phyloP scores from a whole-genome alignment of 192 early-diverging fungal species.

The Backusella psychrophila region DNA sequence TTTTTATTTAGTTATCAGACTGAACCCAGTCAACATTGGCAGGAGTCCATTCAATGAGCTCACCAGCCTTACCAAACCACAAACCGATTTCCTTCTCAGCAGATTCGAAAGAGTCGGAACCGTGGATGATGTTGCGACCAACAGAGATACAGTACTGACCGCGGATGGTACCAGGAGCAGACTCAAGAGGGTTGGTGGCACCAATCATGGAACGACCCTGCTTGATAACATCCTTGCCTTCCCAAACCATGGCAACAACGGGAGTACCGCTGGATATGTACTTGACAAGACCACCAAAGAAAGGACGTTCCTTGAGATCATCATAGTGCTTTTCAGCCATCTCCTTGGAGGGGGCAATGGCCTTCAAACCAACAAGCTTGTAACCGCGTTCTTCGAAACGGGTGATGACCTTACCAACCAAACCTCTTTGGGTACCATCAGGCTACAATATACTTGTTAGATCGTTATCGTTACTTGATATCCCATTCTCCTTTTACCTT shows the following conservation, averaged over 20 bases:
- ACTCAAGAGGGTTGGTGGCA: conserved; percentile 87
- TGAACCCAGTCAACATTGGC: conserved; percentile 69
- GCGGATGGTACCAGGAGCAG: conserved; percentile 88
- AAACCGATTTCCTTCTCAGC: conserved; percentile 78
- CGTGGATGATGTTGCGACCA: conserved; percentile 86
- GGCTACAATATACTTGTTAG: conserved; percentile 41
- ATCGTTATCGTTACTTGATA: background rate
- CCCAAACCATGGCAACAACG: conserved; percentile 84
- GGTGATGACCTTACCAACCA: conserved; percentile 82
- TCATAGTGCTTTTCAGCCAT: conserved; percentile 87
- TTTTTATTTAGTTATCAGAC: conserved; percentile 60
- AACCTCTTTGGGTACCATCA: conserved; percentile 83
- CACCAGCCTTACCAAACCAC: conserved; percentile 67
- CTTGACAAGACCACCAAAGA: conserved; percentile 85
- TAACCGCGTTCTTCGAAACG: conserved; percentile 90
- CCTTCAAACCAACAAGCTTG: conserved; percentile 88
- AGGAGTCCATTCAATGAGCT: conserved; percentile 61
- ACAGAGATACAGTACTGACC: conserved; percentile 78
- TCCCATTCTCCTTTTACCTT: conserved; percentile 25
- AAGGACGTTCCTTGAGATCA: conserved; percentile 81
- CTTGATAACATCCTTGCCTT: conserved; percentile 83
- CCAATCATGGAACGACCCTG: conserved; percentile 88
- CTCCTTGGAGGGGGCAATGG: conserved; percentile 55
- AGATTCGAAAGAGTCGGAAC: conserved; percentile 81
- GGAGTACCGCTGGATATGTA: conserved; percentile 93